Percentiles rank a stretch among this genome's conserved stretches.
These are phyloP conservation scores for Backusella australiensis DNA, from an alignment of 192 early-diverging fungal species.

Conservation along the genomic window DNA sequence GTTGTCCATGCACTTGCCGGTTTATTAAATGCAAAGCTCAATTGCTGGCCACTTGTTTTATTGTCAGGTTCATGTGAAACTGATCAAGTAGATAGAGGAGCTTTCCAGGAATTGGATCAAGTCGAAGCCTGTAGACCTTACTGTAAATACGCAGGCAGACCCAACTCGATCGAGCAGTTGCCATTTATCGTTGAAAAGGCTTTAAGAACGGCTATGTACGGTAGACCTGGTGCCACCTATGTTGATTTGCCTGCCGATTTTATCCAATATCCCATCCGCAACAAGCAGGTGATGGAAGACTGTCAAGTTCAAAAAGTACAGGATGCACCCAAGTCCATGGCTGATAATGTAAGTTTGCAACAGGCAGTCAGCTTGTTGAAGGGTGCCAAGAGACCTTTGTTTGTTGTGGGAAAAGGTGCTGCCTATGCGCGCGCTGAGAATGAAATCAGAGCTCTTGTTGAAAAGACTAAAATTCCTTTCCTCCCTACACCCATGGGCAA, in stretches of 20 bases:
- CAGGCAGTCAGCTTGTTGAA: slow-evolving; percentile 43
- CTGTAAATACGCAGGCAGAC: slow-evolving; percentile 58
- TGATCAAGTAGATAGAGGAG: slow-evolving; percentile 58
- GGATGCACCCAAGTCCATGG: slow-evolving; percentile 37
- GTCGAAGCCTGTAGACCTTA: slow-evolving; percentile 61
- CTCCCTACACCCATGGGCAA: slow-evolving; percentile 76
- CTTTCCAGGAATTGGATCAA: slow-evolving; percentile 72
- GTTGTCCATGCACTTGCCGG: slow-evolving; percentile 72
- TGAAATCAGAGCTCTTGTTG: slow-evolving; percentile 52
- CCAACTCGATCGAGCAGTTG: slow-evolving; percentile 45
- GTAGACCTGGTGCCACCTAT: slow-evolving; percentile 65
- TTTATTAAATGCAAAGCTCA: slow-evolving; percentile 65
- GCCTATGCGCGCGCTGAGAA: slow-evolving; percentile 65
- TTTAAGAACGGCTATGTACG: slow-evolving; percentile 46
- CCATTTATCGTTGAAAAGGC: slow-evolving; percentile 55
- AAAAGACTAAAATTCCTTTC: slow-evolving; percentile 60
- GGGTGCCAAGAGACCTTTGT: slow-evolving; percentile 53
- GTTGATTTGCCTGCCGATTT: slow-evolving; percentile 67
- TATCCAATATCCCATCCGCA: slow-evolving; percentile 49
- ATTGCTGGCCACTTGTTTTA: slow-evolving; percentile 69
- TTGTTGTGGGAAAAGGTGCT: slow-evolving; percentile 73
- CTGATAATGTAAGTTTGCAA: slow-evolving; percentile 45
- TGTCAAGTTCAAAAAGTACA: slow-evolving; percentile 14
- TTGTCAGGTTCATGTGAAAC: slow-evolving; percentile 58
- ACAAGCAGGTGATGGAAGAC: slow-evolving; percentile 12